These are phyloP conservation scores for Manihot esculenta DNA, from an alignment of 441 rosid species.

Conservation along the genomic window DNA sequence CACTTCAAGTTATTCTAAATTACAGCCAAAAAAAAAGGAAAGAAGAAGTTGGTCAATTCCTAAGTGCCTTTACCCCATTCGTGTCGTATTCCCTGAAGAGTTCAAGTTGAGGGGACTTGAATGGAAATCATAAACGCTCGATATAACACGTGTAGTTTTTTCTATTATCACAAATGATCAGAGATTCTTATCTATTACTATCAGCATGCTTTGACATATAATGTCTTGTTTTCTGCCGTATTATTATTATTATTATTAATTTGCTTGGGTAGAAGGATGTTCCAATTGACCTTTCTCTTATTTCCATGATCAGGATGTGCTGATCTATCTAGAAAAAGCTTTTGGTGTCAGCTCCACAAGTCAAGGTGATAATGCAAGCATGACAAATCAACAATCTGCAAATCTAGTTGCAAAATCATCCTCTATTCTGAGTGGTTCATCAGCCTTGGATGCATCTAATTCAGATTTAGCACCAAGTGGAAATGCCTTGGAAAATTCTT, in stretches of 20 bases:
- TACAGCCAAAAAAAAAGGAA: no score
- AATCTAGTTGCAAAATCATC: constrained; percentile 59
- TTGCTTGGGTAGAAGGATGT: constrained; percentile 6
- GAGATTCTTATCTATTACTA: not conserved
- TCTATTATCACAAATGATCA: not conserved
- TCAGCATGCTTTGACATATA: not conserved
- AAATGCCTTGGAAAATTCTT: constrained; percentile 60
- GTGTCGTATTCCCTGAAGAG: not conserved
- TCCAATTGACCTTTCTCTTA: not conserved
- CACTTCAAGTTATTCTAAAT: no score
- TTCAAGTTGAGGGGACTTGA: not conserved
- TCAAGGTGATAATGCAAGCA: constrained; percentile 68
- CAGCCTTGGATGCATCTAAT: constrained; percentile 54
- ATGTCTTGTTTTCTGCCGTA: not conserved
- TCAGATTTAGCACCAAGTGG: constrained; percentile 51
- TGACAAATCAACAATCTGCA: constrained; percentile 53
- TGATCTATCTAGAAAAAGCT: constrained; percentile 69
- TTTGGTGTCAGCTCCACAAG: constrained; percentile 57
- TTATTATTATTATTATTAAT: no score
- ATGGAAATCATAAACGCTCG: not conserved
- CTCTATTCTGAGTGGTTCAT: constrained; percentile 60
- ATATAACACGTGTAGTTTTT: not conserved
- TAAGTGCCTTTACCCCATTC: not conserved
- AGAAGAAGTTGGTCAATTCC: not conserved
- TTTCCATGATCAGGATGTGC: constrained; percentile 60